A percentile compares a stretch with the other conserved stretches of the same genome.
Conservation (phyloP, 768 basidiomycete genomes). For the Lentinus tigrinus region DNA sequence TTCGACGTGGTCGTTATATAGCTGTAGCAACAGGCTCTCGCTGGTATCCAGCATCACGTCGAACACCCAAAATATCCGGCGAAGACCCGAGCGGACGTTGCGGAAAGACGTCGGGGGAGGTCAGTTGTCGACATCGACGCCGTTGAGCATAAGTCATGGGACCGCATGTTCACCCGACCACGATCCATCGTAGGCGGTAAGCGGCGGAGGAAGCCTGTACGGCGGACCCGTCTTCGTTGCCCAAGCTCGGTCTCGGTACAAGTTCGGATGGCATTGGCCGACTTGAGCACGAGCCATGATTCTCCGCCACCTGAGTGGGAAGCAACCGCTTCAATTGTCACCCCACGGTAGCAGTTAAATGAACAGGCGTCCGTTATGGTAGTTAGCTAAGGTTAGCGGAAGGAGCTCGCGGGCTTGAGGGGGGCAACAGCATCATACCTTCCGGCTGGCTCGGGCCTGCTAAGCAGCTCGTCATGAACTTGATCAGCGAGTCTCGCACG, state of each 20-base stretch:
- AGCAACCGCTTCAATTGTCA: neutral
- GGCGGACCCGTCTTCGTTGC: neutral
- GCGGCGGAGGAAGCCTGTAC: slow-evolving; percentile 9
- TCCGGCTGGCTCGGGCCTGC: neutral
- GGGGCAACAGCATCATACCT: neutral
- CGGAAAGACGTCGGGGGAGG: slow-evolving; percentile 31
- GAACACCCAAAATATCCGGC: slow-evolving; percentile 25
- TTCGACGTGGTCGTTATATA: slow-evolving; percentile 18
- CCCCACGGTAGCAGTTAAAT: neutral
- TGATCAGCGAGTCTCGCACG: neutral
- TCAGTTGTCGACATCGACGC: slow-evolving; percentile 15
- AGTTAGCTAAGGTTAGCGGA: neutral
- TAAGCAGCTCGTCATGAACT: neutral
- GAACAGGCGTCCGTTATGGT: neutral
- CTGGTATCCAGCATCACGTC: slow-evolving; percentile 5
- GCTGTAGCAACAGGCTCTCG: neutral
- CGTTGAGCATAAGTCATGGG: slow-evolving; percentile 13
- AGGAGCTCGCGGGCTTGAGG: slow-evolving; percentile 9
- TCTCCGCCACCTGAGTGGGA: slow-evolving; percentile 6
- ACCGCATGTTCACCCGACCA: slow-evolving; percentile 11
- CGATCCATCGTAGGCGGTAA: slow-evolving; percentile 2
- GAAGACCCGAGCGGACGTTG: slow-evolving; percentile 26
- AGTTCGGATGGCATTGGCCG: slow-evolving; percentile 15
- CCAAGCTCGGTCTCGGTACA: slow-evolving; percentile 7
- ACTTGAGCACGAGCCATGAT: slow-evolving; percentile 2